Base-by-base conservation (phyloP, 495 filamentous ascomycete species). In the Tetracladium marchalianum region DNA sequence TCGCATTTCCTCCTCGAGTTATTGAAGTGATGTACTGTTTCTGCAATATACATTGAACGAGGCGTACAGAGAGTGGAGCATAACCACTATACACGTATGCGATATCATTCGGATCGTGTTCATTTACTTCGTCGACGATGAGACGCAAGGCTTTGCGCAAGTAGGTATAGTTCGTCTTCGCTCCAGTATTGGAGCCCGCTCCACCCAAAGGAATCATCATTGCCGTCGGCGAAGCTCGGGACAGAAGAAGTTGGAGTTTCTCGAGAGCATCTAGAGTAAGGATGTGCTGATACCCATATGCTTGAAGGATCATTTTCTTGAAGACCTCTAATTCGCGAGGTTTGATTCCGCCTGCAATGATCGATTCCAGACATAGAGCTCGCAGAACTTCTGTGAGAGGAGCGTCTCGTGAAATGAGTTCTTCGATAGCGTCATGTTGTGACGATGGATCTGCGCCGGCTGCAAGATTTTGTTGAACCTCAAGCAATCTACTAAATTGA, bases 21-120 rank as follows among this genome's bases (percentile, higher is more conserved):
- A 87, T 75, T 5, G 81, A 80, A 5, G 84, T 67, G 34, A 90
- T 71, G 51, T 86, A 84, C 36, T 80, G 77, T 63, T 99, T 99
- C 63, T 97, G 90, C 44, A 97, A 63, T 31, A 97, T 74, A 54
- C 85, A 92, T 65, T 99, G 93, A n/a, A 99, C 83, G 13, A 99
- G 77, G 12, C 93, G 85, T 49, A 97, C 74, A 46, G 85, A 93
- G 17, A 99, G 75, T 2, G 93, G 92, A 5, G 93, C 93, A 61
- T 96, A 97, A 38, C 93, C 93, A 52, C 85, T 90, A 69, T 95
- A 99, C 31, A 94, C 90, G 58, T 97, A 99, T 9, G 93, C 86
- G 50, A 97, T 85, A 50, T 99, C 93, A 54, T 90, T 82, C 8
- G 93, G 93, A n/a, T 95, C 87, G 38, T 90, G 81, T 62, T 97